Conservation (phyloP, 768 basidiomycete genomes). For the Suillus ampliporus region DNA sequence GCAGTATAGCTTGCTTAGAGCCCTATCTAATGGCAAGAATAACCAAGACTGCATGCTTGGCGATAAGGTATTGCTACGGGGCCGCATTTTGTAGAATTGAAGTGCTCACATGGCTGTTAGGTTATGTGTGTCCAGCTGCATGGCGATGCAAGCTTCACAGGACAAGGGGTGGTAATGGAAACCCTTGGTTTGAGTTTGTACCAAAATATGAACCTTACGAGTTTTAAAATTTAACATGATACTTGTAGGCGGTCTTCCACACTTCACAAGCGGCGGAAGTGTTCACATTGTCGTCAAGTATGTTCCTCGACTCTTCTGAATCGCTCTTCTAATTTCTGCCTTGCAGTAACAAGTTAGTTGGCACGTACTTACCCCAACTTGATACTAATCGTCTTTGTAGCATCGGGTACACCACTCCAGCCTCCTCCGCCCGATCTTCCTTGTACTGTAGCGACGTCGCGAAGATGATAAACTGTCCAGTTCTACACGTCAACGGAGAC, state of each 20-base stretch:
- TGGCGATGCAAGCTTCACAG: constrained; percentile 90
- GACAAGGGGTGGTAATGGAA: constrained; percentile 92
- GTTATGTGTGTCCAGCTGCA: constrained; percentile 92
- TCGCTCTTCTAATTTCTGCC: constrained; percentile 3
- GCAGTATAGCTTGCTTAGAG: constrained; percentile 81
- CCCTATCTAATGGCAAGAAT: constrained; percentile 45
- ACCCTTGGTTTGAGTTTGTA: constrained; percentile 76
- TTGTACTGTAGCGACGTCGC: constrained; percentile 88
- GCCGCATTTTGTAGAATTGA: neutral
- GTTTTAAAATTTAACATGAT: neutral
- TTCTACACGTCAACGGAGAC: constrained; percentile 92
- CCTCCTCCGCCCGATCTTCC: constrained; percentile 82
- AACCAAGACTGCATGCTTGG: constrained; percentile 35
- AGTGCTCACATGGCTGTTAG: constrained; percentile 48
- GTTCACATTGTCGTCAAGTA: constrained; percentile 92
- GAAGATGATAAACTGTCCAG: constrained; percentile 89
- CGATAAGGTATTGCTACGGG: constrained; percentile 30
- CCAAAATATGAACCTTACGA: neutral
- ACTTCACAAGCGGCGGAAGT: constrained; percentile 90
- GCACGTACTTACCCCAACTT: neutral
- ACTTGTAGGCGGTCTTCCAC: constrained; percentile 77
- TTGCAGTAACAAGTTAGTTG: constrained; percentile 60
- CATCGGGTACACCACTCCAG: constrained; percentile 92
- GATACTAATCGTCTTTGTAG: constrained; percentile 42
- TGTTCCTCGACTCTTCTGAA: constrained; percentile 33